Evolutionary conservation across 1,284 basidiomycete species (phyloP), one percentile per base, ranked within the genome.

Genomic region (Spongispora temasekensis): DNA sequence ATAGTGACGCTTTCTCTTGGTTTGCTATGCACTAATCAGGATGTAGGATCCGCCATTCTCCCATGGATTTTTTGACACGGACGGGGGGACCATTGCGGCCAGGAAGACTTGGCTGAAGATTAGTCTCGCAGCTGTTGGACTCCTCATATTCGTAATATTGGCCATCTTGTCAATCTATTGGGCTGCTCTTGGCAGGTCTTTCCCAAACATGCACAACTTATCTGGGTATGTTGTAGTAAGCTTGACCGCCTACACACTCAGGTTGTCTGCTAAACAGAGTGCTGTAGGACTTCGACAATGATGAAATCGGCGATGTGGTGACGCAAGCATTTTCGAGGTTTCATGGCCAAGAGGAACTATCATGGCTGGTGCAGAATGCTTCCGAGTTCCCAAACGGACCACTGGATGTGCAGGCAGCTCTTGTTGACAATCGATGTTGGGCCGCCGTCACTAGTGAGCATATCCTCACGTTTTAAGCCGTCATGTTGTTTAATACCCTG

Each of bases 281-380:
- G 28, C 50, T 23, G 15, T 54, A 86, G 84, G 83, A 86, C 65
- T 86, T 85, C 61, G 85, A 86, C 58, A 81, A 80, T 17, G 78
- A 73, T 12, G 58, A 69, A 9, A 70, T 85, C 21, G 83, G 85
- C 4, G 71, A 76, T 51, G 65, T 67, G 0, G 78, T 85, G n/a
- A 70, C 71, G 1, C 63, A 71, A 59, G 68, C 70, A 6, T 65
- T 84, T 8, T 69, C 70, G n/a, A 65, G 62, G 5, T 58, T 74
- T 12, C 64, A 69, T 48, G 54, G 57, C 53, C 32, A 50, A 28
- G 61, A 66, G 21, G 67, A 76, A 51, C 27, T 81, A 17, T 68
- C 73, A 1, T 86, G 84, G 81, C 66, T 69, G 27, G 62, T 76
- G 7, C 64, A 77, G 4, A 64, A 79, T 34, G 65, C 82, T 3